Percentiles rank a stretch among this genome's conserved stretches.
Conservation (phyloP, 306 rosid species). For the Medicago truncatula region MtrunA17r5.0-ANR NC_053042.1:36461501-36462000, state of each 20-base stretch:
- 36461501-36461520: constrained; percentile 61
- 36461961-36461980: constrained; percentile 44
- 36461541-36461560: constrained; percentile 22
- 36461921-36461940: constrained; percentile 29
- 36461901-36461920: constrained; percentile 57
- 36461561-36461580: constrained; percentile 42
- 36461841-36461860: not conserved
- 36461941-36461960: constrained; percentile 36
- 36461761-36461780: not conserved
- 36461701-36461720: constrained; percentile 29
- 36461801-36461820: not conserved
- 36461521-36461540: constrained; percentile 35
- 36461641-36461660: constrained; percentile 7
- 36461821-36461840: not conserved
- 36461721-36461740: not conserved
- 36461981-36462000: constrained; percentile 48
- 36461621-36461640: not conserved
- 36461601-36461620: constrained; percentile 5
- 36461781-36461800: not conserved
- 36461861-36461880: constrained; percentile 1
- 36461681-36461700: constrained; percentile 32
- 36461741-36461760: constrained; percentile 33
- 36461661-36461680: not conserved
- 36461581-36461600: constrained; percentile 41
- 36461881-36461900: constrained; percentile 55